phyloP scores from a whole-genome alignment of 1,284 basidiomycete genomes.

The Sanguinoderma infundibulare region DNA sequence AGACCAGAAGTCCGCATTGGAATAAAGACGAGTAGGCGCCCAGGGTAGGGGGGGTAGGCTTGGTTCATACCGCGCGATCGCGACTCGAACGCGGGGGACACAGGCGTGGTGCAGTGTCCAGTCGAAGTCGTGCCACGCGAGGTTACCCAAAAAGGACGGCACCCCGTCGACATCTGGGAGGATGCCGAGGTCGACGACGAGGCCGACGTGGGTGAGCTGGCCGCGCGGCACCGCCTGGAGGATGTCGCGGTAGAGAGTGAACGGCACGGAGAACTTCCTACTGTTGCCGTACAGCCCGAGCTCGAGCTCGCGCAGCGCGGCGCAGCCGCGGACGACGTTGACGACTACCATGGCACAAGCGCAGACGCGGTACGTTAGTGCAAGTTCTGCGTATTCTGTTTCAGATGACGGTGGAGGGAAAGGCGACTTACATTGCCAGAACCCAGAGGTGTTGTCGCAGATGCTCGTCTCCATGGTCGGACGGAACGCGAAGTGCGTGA shows the following conservation, averaged over 20 bases:
- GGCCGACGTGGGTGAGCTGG: background rate
- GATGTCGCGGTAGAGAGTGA: background rate
- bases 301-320: background rate
- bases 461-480: background rate
- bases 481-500: background rate
- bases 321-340: background rate
- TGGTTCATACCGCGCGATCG: background rate
- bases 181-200: background rate
- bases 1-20: background rate
- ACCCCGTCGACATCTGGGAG: too few relatives aligned
- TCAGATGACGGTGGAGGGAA: too few relatives aligned
- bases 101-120: background rate
- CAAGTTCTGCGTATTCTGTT: too few relatives aligned
- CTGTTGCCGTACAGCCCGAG: background rate
- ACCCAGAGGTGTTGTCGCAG: background rate
- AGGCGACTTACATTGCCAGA: background rate
- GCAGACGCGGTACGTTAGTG: background rate
- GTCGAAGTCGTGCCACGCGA: background rate
- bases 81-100: background rate
- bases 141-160: background rate
- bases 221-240: background rate
- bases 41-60: background rate
- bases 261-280: too few relatives aligned
- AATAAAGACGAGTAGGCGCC: background rate
- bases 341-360: background rate